These are phyloP conservation scores for Lyophyllum atratum DNA, from an alignment of 768 basidiomycete species.

Conservation along the genomic window DNA sequence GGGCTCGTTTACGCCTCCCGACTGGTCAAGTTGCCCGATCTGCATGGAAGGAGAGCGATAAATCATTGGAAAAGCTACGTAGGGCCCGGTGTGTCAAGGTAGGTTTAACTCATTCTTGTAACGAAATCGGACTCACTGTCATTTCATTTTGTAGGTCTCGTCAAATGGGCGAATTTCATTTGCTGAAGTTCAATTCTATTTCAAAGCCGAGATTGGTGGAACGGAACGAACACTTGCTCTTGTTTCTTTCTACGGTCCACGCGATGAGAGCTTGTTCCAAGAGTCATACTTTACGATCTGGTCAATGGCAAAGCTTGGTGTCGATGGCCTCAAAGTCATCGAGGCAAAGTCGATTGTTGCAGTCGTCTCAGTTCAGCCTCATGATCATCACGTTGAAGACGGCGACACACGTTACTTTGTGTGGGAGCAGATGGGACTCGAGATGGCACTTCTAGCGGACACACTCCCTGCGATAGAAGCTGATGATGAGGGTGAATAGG, in stretches of 20 bases:
- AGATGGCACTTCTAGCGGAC: not conserved
- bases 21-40: conserved; percentile 39
- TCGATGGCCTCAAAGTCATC: not conserved
- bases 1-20: conserved; percentile 36
- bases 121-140: not conserved
- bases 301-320: not conserved
- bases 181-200: conserved; percentile 10
- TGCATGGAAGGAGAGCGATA: conserved; percentile 28
- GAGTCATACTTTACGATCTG: not conserved
- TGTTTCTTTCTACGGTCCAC: not conserved
- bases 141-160: not conserved
- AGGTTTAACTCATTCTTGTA: not conserved
- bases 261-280: not conserved
- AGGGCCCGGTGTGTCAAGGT: conserved; percentile 26
- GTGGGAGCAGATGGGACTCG: not conserved
- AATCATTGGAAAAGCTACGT: conserved; percentile 13
- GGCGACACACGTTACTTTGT: not conserved
- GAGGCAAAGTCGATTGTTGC: not conserved
- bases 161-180: not conserved
- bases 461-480: not conserved
- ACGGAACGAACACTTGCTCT: not conserved
- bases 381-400: not conserved
- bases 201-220: not conserved
- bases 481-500: not conserved
- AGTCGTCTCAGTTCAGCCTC: not conserved